A percentile compares a stretch with the other conserved stretches of the same genome.
Evolutionary conservation across 345 rosid species (phyloP).

Genomic region (Odontarrhena argentea): DNA sequence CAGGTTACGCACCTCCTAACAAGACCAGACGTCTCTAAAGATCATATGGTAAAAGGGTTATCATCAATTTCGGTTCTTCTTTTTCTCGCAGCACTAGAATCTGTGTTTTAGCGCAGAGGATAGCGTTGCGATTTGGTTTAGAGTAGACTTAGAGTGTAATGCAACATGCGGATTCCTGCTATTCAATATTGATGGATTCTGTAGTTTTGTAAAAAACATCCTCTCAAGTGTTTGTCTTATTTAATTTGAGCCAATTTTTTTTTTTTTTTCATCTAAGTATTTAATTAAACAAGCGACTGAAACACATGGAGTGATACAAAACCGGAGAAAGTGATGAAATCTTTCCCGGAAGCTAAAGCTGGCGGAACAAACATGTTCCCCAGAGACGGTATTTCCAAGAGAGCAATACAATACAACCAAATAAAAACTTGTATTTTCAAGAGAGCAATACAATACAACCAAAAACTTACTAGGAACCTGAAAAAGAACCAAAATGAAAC

Average conservation of each 20-base stretch:
- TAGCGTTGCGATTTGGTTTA: constrained; percentile 14
- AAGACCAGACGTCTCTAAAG: constrained; percentile 73
- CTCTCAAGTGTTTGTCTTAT: constrained; percentile 29
- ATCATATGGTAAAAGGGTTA: background rate
- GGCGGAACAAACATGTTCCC: too few species aligned
- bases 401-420: too few species aligned
- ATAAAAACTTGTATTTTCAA: too few species aligned
- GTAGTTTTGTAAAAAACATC: constrained; percentile 33
- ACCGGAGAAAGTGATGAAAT: too few species aligned
- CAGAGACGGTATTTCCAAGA: too few species aligned
- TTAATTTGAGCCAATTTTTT: constrained; percentile 18
- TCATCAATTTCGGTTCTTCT: background rate
- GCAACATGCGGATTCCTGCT: constrained; percentile 30
- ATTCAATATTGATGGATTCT: constrained; percentile 24
- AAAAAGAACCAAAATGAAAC: too few species aligned
- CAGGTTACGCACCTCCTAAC: constrained; percentile 88
- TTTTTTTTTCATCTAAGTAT: too few species aligned
- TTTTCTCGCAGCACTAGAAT: background rate
- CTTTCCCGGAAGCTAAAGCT: too few species aligned
- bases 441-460: too few species aligned
- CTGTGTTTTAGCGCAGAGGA: constrained; percentile 23
- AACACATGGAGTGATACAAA: too few species aligned
- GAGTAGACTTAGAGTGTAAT: constrained; percentile 24
- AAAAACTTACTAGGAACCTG: too few species aligned
- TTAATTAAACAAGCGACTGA: too few species aligned